Base-by-base conservation (phyloP, 768 basidiomycete genomes). In the Agrocybe pediades region DNA sequence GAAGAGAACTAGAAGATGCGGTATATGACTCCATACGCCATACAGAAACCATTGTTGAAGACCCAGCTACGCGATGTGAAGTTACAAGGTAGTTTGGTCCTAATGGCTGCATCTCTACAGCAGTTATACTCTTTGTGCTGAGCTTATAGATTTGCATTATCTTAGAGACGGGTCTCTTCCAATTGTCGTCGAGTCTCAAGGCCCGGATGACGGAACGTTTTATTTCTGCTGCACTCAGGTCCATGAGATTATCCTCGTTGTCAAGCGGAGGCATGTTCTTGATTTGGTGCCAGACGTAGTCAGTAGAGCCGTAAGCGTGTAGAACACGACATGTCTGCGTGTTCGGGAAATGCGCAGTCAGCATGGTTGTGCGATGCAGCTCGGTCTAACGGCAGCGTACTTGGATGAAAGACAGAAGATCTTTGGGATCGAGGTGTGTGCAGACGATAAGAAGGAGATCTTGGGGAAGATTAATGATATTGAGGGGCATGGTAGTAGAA, bases 231-330 rank as follows among this genome's bases (percentile, higher is more conserved):
- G 70, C 76, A 1, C 76, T 61, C 7, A 84, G 67, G 6, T 69
- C 50, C n/a, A 57, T 51, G 7, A 70, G 57, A 50, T 67, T 59
- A 13, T 53, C 58, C 45, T 74, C 68, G 15, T 60, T 61, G 62
- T 83, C 77, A 50, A 77, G 64, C 49, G 82, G 78, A 26, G 85
- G 62, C 61, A 78, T 75, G 26, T 79, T 55, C 29, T 71, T 70
- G 53, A 80, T 58, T 27, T 73, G 72, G 65, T 80, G 84, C 83
- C 83, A 85, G 33, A 83, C 65, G 63, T 82, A 83, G 62, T 86
- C 79, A 36, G 66, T 66, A 45, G 72, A 73, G 13, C 74, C 75
- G 40, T 80, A 74, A n/a, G 75, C 74, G 68, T 86, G 77, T 53
- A 84, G 67, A 55, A 68, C 78, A 77, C 84, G 85, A 75, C 82